phyloP scores from a whole-genome alignment of 2,329 filamentous ascomycete species.

The Balansia obtecta region DNA sequence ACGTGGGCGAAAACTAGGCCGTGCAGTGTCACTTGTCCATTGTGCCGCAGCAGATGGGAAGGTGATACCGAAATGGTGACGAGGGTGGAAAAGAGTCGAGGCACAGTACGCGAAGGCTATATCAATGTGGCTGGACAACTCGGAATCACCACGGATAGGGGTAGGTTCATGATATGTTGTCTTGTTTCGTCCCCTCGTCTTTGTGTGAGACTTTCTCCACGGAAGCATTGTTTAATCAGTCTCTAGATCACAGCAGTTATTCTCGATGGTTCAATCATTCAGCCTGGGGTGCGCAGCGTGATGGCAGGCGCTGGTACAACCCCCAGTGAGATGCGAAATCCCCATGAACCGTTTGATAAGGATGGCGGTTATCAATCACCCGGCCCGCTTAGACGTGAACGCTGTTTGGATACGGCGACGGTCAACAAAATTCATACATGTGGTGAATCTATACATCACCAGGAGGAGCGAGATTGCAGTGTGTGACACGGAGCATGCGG shows the following conservation, averaged over 20 bases:
- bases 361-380: background rate
- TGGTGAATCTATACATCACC: too few relatives aligned
- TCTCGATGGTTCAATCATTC: background rate
- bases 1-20: conserved; percentile 38
- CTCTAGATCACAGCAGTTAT: background rate
- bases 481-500: too few relatives aligned
- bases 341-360: background rate
- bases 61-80: conserved; percentile 28
- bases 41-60: conserved; percentile 47
- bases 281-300: background rate
- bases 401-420: background rate
- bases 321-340: background rate
- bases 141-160: conserved; percentile 41
- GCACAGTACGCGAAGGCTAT: conserved; percentile 39
- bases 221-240: background rate
- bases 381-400: background rate
- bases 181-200: background rate
- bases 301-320: background rate
- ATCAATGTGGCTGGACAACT: conserved; percentile 48
- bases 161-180: conserved; percentile 18
- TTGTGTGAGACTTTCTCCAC: background rate
- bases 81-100: conserved; percentile 29
- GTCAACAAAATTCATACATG: too few relatives aligned
- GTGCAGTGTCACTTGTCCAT: conserved; percentile 42
- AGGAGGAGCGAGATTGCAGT: too few relatives aligned